These are phyloP conservation scores for Leccinum subrobustum DNA, from an alignment of 1,284 basidiomycete genomes.

Conservation along the genomic window DNA sequence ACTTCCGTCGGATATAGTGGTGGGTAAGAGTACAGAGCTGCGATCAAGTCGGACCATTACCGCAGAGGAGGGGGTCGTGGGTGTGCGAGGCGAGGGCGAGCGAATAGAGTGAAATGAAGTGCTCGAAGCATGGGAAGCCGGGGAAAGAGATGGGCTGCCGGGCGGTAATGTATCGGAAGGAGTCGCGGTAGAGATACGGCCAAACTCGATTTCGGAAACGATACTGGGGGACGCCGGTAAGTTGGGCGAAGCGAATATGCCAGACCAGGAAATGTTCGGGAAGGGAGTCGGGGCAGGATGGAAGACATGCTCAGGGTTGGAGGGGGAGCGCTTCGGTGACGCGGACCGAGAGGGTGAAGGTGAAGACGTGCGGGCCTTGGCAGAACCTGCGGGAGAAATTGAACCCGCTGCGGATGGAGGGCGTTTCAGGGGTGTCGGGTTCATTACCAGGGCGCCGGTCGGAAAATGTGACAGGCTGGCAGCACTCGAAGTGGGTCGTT, in stretches of 20 bases:
- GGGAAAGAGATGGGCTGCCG: constrained; percentile 9
- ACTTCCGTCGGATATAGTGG: constrained; percentile 28
- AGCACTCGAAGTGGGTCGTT: constrained; percentile 4
- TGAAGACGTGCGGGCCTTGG: constrained; percentile 3
- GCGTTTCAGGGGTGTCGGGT: constrained; percentile 16
- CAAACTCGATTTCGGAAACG: constrained; percentile 7
- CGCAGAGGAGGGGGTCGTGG: constrained; percentile 15
- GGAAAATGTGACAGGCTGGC: not conserved
- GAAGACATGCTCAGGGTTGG: constrained; percentile 3
- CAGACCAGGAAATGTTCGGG: constrained; percentile 23
- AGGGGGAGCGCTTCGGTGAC: not conserved
- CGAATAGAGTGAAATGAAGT: constrained; percentile 12
- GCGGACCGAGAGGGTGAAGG: not conserved
- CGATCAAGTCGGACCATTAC: constrained; percentile 23
- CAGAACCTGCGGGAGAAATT: constrained; percentile 6
- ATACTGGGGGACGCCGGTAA: not conserved
- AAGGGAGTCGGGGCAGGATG: constrained; percentile 20
- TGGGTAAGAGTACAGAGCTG: constrained; percentile 20
- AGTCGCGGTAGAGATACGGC: constrained; percentile 1
- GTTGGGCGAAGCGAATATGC: constrained; percentile 15
- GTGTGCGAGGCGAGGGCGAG: constrained; percentile 8
- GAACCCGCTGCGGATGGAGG: not conserved
- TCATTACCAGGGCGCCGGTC: not conserved
- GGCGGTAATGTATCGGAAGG: constrained; percentile 2
- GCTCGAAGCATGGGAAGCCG: not conserved